Base-by-base conservation (phyloP, 345 rosid genomes). In the Pistacia atlantica region DNA sequence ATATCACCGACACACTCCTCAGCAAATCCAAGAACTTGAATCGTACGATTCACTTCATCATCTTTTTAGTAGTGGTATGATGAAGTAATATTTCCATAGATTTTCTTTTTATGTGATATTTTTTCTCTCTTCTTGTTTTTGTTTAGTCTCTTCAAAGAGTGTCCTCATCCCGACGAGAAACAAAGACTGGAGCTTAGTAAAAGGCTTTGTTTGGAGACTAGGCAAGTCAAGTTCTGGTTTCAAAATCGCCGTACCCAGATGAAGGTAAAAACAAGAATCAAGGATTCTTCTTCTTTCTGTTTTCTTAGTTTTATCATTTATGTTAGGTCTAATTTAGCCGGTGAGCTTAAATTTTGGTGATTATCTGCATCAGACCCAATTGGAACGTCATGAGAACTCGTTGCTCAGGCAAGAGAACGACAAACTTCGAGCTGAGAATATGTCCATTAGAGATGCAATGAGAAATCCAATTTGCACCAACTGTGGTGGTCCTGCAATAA, bases 1-100 rank as follows among this genome's bases (percentile, higher is more conserved):
- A 80, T 92, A 94, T 81, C 98, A 97, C 91, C 98, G 99, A 84
- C 99, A 97, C 90, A 97, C 98, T 79, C 98, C 99, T 65, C 98
- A 92, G 65, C 99, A 97, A 91, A 97, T 97, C 93, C 99, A 94
- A 81, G 99, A 97, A 37, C 99, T 97, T 28, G 99, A 97, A 89
- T 64, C 93, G 99, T 97, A 91, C 42, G 85, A 35, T 73, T 74
- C 12, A 20, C 42, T 51, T 71, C 22, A 33, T 75, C n/a, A 33
- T 75, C 35, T 73, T 67, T 75, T 61, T 38, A 65, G 33, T 13
- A 37, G 35, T 17, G 14, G 67, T 25, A 13, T 48, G 71, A 4
- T 33, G 25, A 11, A 71, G 38, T 28, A 13, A 28, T 33, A 52
- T 46, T 8, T 71, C 3, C 13, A 20, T 71, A 38, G 14, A 10